These are phyloP conservation scores for Tremella mesenterica DNA, from an alignment of 768 basidiomycete genomes.

Conservation along the genomic window DNA sequence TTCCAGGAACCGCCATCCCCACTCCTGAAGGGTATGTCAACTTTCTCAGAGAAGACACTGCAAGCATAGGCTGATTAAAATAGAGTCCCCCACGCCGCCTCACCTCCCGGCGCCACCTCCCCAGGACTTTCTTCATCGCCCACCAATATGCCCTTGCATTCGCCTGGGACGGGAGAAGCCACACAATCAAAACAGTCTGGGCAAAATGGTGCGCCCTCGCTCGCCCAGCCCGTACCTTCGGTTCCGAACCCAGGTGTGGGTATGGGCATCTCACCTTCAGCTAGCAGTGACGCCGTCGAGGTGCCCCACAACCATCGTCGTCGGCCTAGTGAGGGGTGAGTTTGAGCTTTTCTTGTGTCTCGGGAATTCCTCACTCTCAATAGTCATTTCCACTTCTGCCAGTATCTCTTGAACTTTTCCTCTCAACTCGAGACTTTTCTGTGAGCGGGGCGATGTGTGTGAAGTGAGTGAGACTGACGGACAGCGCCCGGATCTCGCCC, in stretches of 20 bases:
- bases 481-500: constrained; percentile 23
- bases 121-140: constrained; percentile 24
- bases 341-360: neutral
- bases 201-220: neutral
- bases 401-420: neutral
- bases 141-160: constrained; percentile 7
- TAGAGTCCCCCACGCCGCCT: constrained; percentile 86
- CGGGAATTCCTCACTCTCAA: neutral
- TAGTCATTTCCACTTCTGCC: neutral
- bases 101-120: constrained; percentile 50
- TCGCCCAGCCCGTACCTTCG: neutral
- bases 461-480: neutral
- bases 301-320: constrained; percentile 20
- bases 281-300: constrained; percentile 35
- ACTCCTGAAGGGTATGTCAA: constrained; percentile 82
- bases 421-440: neutral
- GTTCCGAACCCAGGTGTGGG: constrained; percentile 17
- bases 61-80: neutral
- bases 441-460: neutral
- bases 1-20: constrained; percentile 94
- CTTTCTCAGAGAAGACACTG: neutral
- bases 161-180: no score
- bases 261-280: constrained; percentile 35
- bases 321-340: constrained; percentile 33
- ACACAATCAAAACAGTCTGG: no score